These are phyloP conservation scores for Lentinula raphanica DNA, from an alignment of 768 basidiomycete species.

Conservation along the genomic window DNA sequence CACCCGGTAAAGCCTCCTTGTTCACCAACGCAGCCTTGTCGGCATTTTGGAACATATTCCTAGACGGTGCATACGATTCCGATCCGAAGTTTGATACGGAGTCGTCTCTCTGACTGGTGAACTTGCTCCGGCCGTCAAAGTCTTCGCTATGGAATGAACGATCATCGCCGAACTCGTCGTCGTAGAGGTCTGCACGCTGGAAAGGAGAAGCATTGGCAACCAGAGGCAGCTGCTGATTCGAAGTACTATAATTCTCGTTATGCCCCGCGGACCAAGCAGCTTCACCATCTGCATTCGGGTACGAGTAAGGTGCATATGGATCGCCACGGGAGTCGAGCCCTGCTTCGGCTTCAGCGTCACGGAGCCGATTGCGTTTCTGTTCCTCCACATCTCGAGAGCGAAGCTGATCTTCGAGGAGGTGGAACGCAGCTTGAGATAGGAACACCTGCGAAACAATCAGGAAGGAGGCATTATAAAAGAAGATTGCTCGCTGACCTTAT, in stretches of 20 bases:
- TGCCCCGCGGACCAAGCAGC: constrained; percentile 34
- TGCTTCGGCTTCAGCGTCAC: constrained; percentile 70
- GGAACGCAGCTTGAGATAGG: constrained; percentile 82
- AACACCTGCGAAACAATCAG: constrained; percentile 61
- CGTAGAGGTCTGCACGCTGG: constrained; percentile 69
- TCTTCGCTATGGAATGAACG: constrained; percentile 73
- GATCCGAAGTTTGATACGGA: constrained; percentile 79
- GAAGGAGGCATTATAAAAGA: neutral
- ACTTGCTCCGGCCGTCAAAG: constrained; percentile 72
- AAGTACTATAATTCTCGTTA: constrained; percentile 51
- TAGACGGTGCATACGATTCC: constrained; percentile 88
- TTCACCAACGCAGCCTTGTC: constrained; percentile 69
- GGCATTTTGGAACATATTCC: constrained; percentile 91
- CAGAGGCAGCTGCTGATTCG: constrained; percentile 75
- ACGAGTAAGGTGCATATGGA: constrained; percentile 74
- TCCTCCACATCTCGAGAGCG: constrained; percentile 83
- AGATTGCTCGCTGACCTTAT: constrained; percentile 54
- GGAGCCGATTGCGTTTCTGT: constrained; percentile 71
- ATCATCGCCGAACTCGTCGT: constrained; percentile 74
- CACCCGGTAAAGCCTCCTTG: constrained; percentile 81
- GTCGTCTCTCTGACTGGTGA: constrained; percentile 76
- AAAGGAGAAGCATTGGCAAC: constrained; percentile 80
- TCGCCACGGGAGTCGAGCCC: constrained; percentile 61
- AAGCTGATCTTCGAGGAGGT: constrained; percentile 80
- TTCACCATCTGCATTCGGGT: constrained; percentile 39